phyloP scores from a whole-genome alignment of 345 rosid species.

The Mercurialis annua region DNA sequence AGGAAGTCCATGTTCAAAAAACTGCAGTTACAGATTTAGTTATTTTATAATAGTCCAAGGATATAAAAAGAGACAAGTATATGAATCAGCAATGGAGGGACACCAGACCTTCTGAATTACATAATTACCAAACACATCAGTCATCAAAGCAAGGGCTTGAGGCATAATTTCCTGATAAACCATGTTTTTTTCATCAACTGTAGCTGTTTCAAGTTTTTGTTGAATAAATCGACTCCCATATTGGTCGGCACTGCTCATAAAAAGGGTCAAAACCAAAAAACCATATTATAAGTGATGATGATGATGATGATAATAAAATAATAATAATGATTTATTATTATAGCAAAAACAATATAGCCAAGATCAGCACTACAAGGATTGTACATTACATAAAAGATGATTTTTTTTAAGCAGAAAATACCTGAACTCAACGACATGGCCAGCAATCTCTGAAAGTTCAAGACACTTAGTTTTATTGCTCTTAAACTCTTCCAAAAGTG shows the following conservation, averaged over 20 bases:
- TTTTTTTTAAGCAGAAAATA: slow-evolving; percentile 12
- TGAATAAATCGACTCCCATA: slow-evolving; percentile 96
- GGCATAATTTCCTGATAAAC: slow-evolving; percentile 88
- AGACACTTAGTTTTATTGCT: slow-evolving; percentile 67
- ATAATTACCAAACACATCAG: slow-evolving; percentile 95
- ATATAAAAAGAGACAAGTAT: neutral
- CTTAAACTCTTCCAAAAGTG: slow-evolving; percentile 66
- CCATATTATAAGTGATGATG: neutral
- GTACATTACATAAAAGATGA: no score
- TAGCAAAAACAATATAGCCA: neutral
- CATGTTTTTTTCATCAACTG: slow-evolving; percentile 75
- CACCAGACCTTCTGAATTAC: slow-evolving; percentile 86
- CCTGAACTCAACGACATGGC: slow-evolving; percentile 84
- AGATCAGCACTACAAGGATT: no score
- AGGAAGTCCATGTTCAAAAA: slow-evolving; percentile 89
- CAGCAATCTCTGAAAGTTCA: slow-evolving; percentile 61
- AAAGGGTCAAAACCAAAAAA: neutral
- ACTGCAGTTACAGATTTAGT: slow-evolving; percentile 38
- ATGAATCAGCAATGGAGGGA: neutral
- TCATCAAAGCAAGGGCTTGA: slow-evolving; percentile 73
- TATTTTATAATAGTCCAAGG: neutral
- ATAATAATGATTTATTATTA: slow-evolving; percentile 19
- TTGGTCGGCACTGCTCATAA: slow-evolving; percentile 69
- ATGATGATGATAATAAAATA: neutral
- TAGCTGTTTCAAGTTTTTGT: slow-evolving; percentile 91